Evolutionary conservation across 2,329 filamentous ascomycete species (phyloP), one percentile per base, ranked within the genome.

Genomic region (Ascochyta clinopodiicola): DNA sequence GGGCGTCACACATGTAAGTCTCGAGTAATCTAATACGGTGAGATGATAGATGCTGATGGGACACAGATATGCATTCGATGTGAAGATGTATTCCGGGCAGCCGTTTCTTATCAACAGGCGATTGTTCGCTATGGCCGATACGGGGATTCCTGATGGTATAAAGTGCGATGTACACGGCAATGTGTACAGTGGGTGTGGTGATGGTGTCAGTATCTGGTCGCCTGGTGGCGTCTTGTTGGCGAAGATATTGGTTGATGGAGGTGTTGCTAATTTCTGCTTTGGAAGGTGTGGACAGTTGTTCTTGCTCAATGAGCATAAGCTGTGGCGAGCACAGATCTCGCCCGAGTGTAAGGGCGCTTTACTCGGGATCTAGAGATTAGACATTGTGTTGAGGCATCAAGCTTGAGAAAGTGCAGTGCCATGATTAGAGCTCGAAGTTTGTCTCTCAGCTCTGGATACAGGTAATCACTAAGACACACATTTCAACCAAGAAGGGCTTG

Each of bases 181-280:
- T 44, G 78, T 87, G 4, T 87, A 79, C 57, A 75, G 75, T 32
- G 79, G 77, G 0, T 82, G 80, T 51, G 75, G 73, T 2, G 80
- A 80, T 51, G 81, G 81, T 3, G 66, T 83, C 13, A 79, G 81
- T 53, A 73, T 83, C 6, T 83, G 79, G 78, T 78, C 68, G 27
- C 57, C 75, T 1, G 76, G 71, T 3, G 80, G 81, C 1, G 67
- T 68, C 7, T 64, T 80, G 1, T 68, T 82, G 17, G 81, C 80
- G 2, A 61, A 59, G 37, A 52, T 61, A 15, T 10, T 60, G 7
- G 48, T 65, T 4, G 48, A 56, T 0, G 79, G 78, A 0, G 78
- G 78, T 1, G 74, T 75, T 2, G 75, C 79, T 0, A 81, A 82
- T 53, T 82, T 82, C 48, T 80, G 77, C 35, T 82, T 82, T 51